Evolutionary conservation across 164 flowering plant genomes (phyloP), one percentile per base, ranked within the genome.

Genomic region (Magnolia officinalis): DNA sequence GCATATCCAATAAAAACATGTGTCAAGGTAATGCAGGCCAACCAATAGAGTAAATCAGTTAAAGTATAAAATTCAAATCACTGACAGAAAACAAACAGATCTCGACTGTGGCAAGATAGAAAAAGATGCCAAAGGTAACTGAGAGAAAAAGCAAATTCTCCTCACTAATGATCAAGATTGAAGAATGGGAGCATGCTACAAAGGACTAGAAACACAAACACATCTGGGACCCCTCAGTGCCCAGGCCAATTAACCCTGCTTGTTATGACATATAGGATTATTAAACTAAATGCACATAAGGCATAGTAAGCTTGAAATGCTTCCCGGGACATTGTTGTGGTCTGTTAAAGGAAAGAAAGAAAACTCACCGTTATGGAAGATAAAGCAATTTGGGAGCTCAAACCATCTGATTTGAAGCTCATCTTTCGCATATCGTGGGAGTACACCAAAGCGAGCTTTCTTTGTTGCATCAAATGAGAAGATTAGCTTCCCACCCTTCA

Each of bases 311-410:
- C 11, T 29, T 13, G n/a, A 37, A 14, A 68, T 26, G 31, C 1
- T 65, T 68, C 26, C 6, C 1, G 6, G 49, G 50, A 49, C 49
- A 31, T 31, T 14, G 18, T 29, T 23, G 16, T 10, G 37, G 13
- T 13, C 68, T 8, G 10, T 65, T 65, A 71, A 20, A 61, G 61
- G 18, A 55, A 26, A 55, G 18, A 29, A 20, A 55, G 8, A 61
- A 75, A 10, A 26, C 89, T 49, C 77, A 96, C 99, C 98, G 81
- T 94, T 94, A 71, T 96, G 99, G 82, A 96, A 96, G 81, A 96
- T 91, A 86, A 88, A 96, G 83, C 99, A 96, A 79, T 91, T 96
- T 74, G 99, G 98, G 82, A 96, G 97, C 85, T 96, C 98, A 77
- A 96, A 96, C 99, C 99, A 96, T 87, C 80, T 88, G 74, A 96